Evolutionary conservation across 306 rosid species (phyloP), one percentile per base, ranked within the genome.

Genomic region (Hippophae tibetana): DNA sequence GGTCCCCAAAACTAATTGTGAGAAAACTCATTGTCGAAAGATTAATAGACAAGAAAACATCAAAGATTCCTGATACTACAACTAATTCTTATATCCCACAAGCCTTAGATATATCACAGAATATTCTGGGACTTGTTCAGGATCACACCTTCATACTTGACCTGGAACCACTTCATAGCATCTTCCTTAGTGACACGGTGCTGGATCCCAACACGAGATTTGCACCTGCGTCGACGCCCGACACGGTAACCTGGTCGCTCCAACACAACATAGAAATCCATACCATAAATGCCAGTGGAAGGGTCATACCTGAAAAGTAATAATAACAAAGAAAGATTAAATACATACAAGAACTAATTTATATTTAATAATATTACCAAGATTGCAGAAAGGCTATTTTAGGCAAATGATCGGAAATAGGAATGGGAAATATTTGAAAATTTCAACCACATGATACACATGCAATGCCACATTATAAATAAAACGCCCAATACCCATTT

Each of bases 101-200:
- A 13, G 25, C 5, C 67, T 69, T 69, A 27, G 11, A 48, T 31
- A 69, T 68, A 67, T 65, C 79, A 64, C 53, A 72, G 63, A 62
- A 74, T 58, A n/a, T 71, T 61, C 59, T 88, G 94, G 0, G 96
- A 72, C 69, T 89, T 89, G 83, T 89, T 89, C 31, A 89, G 90
- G 68, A 89, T 89, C 25, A 89, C 96, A 45, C 94, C 96, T 70
- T 89, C 96, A 13, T 89, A 85, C 60, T 85, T 89, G 66, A 85
- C 90, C 66, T 89, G 94, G 82, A 89, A 89, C 96, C 96, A 88
- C 75, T 89, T 89, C 94, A 89, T 89, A 2, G 96, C 72, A 67
- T 85, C 96, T 6, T 89, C 96, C 71, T 89, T 89, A 1, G 88
- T 83, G 54, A 89, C 96, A 7, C 94, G 71, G 81, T 89, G 88